Conservation (phyloP, 139 green algal genomes). For the Tetradesmus lagerheimii region DNA sequence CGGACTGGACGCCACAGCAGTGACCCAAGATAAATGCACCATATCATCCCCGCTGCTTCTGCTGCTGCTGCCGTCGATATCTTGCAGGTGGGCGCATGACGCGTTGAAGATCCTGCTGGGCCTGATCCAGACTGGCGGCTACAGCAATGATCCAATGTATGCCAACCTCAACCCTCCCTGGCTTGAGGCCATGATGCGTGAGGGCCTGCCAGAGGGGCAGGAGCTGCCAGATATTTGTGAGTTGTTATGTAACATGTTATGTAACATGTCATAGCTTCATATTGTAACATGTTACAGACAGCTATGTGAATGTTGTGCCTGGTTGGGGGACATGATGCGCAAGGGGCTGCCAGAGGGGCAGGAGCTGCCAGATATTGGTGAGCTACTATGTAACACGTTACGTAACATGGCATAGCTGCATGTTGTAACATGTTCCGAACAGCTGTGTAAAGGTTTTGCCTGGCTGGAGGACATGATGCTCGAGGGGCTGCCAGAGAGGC, state of each 20-base stretch:
- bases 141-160: conserved; percentile 3
- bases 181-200: conserved; percentile 43
- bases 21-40: no score
- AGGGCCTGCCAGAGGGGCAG: not conserved
- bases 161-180: conserved; percentile 34
- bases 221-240: not conserved
- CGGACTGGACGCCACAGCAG: no score
- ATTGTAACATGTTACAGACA: not conserved
- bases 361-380: not conserved
- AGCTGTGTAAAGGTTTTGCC: no score
- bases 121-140: not conserved
- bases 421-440: not conserved
- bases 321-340: conserved; percentile 41
- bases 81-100: conserved; percentile 32
- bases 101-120: conserved; percentile 30
- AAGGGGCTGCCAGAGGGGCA: not conserved
- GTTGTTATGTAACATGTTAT: not conserved
- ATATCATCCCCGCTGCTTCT: conserved; percentile 1
- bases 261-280: not conserved
- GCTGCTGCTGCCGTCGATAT: not conserved
- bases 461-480: conserved; percentile 47
- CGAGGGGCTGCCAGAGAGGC: not conserved
- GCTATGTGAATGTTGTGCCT: no score
- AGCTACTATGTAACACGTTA: not conserved
- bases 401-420: not conserved